A percentile compares a stretch with the other conserved stretches of the same genome.
phyloP scores from a whole-genome alignment of 768 basidiomycete genomes.

The Tubosaeta sp. region DNA sequence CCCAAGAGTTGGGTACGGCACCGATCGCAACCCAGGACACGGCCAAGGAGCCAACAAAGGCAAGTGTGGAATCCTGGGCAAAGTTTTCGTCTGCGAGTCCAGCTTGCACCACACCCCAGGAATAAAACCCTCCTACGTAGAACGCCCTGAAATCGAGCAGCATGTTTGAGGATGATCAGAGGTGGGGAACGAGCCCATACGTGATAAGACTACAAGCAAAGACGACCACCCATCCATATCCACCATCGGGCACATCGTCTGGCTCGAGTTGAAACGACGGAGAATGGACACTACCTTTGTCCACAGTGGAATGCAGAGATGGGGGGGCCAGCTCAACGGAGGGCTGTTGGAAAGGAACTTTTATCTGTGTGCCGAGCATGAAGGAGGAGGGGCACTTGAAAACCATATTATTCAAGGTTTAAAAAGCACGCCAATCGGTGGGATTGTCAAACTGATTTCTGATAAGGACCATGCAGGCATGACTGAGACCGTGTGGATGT shows the following conservation, averaged over 20 bases:
- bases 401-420: background rate
- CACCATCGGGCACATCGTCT: conserved; percentile 25
- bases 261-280: background rate
- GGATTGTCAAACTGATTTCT: background rate
- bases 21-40: conserved; percentile 28
- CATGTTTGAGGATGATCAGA: background rate
- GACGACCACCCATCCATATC: conserved; percentile 32
- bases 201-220: conserved; percentile 25
- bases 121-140: conserved; percentile 24
- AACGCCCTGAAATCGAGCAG: conserved; percentile 18
- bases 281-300: background rate
- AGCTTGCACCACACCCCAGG: conserved; percentile 31
- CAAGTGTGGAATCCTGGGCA: conserved; percentile 22
- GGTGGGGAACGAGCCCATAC: conserved; percentile 11
- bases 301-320: background rate
- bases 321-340: background rate
- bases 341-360: background rate
- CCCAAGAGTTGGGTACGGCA: conserved; percentile 26
- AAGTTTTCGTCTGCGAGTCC: conserved; percentile 24
- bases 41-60: conserved; percentile 32
- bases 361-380: background rate
- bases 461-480: background rate
- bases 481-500: background rate
- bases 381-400: background rate
- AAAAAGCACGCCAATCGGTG: background rate